A percentile compares a stretch with the other conserved stretches of the same genome.
Evolutionary conservation across 2,329 filamentous ascomycete genomes (phyloP).

Genomic region (Falciphora oryzae): DNA sequence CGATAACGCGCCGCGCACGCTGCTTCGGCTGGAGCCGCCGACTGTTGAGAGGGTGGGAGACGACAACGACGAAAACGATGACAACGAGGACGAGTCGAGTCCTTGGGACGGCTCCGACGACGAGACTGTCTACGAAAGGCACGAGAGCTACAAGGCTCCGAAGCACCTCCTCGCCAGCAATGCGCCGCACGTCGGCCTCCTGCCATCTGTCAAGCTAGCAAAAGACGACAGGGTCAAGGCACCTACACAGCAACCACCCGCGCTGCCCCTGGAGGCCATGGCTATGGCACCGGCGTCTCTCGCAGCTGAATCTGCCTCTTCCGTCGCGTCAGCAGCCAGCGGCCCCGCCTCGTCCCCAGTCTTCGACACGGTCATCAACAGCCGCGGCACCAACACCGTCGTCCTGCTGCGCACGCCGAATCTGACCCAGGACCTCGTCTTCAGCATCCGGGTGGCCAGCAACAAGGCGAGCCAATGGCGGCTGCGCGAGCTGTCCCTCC

Average conservation of each 20-base stretch:
- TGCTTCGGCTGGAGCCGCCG: background rate
- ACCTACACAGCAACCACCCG: too few relatives aligned
- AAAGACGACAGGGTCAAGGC: background rate
- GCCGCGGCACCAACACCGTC: constrained; percentile 5
- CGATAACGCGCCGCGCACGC: background rate
- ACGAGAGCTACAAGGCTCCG: background rate
- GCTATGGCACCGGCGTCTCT: background rate
- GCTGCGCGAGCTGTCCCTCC: constrained; percentile 10
- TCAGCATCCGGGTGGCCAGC: constrained; percentile 12
- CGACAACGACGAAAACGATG: background rate
- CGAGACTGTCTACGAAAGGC: constrained; percentile 3
- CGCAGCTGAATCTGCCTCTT: background rate
- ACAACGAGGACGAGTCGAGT: background rate
- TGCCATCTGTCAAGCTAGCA: background rate
- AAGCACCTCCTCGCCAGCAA: background rate
- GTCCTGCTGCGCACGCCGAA: background rate
- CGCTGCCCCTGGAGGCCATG: background rate
- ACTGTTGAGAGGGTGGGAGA: background rate
- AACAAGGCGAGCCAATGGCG: constrained; percentile 8
- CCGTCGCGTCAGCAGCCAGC: background rate
- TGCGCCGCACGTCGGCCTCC: background rate
- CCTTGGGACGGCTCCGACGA: background rate
- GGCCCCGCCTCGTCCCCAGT: constrained; percentile 1
- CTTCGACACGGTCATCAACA: constrained; percentile 7
- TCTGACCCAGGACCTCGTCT: constrained; percentile 15